Evolutionary conservation across 805 yeast genomes (phyloP).

Genomic region (Teunomyces gatunensis): DNA sequence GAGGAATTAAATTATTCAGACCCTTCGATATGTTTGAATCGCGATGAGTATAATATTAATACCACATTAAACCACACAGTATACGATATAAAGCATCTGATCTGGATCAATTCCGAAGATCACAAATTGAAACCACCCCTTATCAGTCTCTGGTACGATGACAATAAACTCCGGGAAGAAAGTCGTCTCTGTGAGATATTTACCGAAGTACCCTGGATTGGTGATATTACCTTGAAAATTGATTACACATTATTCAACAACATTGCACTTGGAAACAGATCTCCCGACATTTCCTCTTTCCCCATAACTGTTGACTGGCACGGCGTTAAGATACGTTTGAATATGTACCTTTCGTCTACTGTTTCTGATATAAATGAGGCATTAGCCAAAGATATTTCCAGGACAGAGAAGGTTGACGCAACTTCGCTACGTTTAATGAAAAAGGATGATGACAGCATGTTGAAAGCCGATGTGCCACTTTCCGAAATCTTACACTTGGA

Average conservation of each 20-base stretch:
- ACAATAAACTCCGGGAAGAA: slow-evolving; percentile 9
- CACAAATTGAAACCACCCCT: slow-evolving; percentile 25
- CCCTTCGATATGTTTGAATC: not conserved
- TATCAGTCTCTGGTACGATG: slow-evolving; percentile 13
- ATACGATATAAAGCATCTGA: slow-evolving; percentile 22
- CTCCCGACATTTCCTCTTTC: slow-evolving; percentile 24
- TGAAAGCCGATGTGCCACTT: slow-evolving; percentile 10
- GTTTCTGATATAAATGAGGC: slow-evolving; percentile 17
- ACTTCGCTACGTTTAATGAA: not conserved
- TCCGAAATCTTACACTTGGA: slow-evolving; percentile 20
- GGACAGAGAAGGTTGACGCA: not conserved
- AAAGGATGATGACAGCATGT: not conserved
- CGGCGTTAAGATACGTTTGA: slow-evolving; percentile 2
- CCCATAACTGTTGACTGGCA: slow-evolving; percentile 18
- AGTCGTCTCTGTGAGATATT: slow-evolving; percentile 14
- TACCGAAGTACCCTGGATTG: slow-evolving; percentile 6
- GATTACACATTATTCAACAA: slow-evolving; percentile 23
- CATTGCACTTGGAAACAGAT: slow-evolving; percentile 19
- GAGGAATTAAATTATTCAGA: slow-evolving; percentile 6
- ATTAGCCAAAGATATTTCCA: slow-evolving; percentile 10
- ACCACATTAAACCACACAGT: slow-evolving; percentile 24
- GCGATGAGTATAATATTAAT: slow-evolving; percentile 8
- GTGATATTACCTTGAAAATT: slow-evolving; percentile 14
- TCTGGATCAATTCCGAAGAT: slow-evolving; percentile 28
- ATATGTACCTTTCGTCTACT: slow-evolving; percentile 22